Evolutionary conservation across 164 flowering plant genomes (phyloP).

Genomic region (Houttuynia cordata): DNA sequence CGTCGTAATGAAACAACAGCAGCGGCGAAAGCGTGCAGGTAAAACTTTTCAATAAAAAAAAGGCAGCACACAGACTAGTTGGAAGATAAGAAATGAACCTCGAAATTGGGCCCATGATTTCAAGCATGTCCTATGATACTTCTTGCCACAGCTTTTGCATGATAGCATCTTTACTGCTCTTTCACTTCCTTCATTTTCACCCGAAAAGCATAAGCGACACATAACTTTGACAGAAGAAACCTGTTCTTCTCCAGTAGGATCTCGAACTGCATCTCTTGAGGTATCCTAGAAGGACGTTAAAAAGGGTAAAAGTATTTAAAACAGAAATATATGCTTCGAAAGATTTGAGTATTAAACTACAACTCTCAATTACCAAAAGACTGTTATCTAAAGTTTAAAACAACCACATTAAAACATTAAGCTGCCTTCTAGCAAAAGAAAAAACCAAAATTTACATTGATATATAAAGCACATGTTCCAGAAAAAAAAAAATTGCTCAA

Average conservation of each 20-base stretch:
- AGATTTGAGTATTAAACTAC: too few relatives aligned
- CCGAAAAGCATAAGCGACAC: constrained; percentile 79
- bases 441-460: too few relatives aligned
- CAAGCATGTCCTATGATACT: constrained; percentile 83
- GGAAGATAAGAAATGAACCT: constrained; percentile 30
- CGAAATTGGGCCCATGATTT: constrained; percentile 79
- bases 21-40: neutral
- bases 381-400: too few relatives aligned
- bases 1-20: neutral
- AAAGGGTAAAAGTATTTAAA: neutral
- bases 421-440: too few relatives aligned
- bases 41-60: neutral
- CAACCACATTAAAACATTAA: too few relatives aligned
- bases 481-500: too few relatives aligned
- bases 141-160: constrained; percentile 80
- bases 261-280: constrained; percentile 8
- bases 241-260: constrained; percentile 18
- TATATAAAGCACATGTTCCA: too few relatives aligned
- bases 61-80: neutral
- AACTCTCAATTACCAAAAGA: too few relatives aligned
- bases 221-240: constrained; percentile 48
- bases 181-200: constrained; percentile 83
- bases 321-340: too few relatives aligned
- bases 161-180: constrained; percentile 81
- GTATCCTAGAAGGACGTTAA: constrained; percentile 11